Evolutionary conservation across 1,139 yeast genomes (phyloP).

Genomic region (Hansenula sp.): DNA sequence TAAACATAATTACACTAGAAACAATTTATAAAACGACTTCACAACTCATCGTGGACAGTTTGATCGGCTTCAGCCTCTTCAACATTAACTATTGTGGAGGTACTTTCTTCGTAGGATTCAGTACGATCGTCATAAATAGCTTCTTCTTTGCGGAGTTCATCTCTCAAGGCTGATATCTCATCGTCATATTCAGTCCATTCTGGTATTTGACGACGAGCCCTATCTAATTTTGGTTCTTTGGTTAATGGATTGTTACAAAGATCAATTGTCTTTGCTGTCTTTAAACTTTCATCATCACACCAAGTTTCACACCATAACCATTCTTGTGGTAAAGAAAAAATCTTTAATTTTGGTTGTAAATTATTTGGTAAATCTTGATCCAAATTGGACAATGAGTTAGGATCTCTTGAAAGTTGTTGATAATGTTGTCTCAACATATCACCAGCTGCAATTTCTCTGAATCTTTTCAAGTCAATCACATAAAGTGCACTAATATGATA

Average conservation of each 20-base stretch:
- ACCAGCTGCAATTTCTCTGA: conserved; percentile 68
- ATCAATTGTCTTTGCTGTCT: conserved; percentile 71
- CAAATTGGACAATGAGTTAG: conserved; percentile 70
- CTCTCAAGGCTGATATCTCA: conserved; percentile 36
- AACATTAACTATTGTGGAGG: not conserved
- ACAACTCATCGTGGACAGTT: conserved; percentile 9
- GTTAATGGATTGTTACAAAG: conserved; percentile 80
- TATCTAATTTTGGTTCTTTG: conserved; percentile 67
- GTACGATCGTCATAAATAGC: not conserved
- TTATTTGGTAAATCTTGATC: conserved; percentile 94
- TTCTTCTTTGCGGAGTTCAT: conserved; percentile 7
- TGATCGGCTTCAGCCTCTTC: not conserved
- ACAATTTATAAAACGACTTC: too few relatives aligned
- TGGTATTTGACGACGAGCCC: conserved; percentile 71
- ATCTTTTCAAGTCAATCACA: conserved; percentile 68
- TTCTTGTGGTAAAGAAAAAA: conserved; percentile 70
- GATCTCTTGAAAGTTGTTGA: conserved; percentile 76
- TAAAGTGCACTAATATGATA: conserved; percentile 78
- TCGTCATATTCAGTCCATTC: conserved; percentile 71
- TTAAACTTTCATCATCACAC: conserved; percentile 66
- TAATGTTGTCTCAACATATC: conserved; percentile 82
- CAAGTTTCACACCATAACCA: conserved; percentile 96
- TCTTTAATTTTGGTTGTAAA: conserved; percentile 62
- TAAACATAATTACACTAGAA: too few relatives aligned
- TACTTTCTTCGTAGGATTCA: not conserved